phyloP scores from a whole-genome alignment of 345 rosid genomes.

The Punica granatum region DNA sequence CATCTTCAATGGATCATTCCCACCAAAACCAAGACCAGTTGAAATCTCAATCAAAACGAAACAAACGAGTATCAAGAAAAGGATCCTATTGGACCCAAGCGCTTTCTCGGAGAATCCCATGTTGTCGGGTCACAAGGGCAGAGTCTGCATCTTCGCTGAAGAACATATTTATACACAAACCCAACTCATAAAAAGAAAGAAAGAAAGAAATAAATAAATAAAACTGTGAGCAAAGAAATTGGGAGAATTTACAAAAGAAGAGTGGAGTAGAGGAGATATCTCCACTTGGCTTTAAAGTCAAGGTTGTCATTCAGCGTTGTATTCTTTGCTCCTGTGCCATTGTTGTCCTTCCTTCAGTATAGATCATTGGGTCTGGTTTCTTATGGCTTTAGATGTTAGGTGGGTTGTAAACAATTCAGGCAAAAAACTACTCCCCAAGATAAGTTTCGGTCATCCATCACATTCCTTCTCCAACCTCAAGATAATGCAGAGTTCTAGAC shows the following conservation, averaged over 20 bases:
- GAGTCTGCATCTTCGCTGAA: neutral
- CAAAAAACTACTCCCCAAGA: neutral
- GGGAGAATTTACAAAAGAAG: constrained; percentile 2
- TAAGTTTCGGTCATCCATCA: neutral
- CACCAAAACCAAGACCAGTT: neutral
- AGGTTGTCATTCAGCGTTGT: neutral
- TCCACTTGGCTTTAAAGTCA: constrained; percentile 15
- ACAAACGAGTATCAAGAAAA: neutral
- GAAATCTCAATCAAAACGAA: neutral
- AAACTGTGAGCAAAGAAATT: neutral
- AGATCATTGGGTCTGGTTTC: neutral
- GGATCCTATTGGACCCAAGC: neutral
- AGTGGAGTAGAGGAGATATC: constrained; percentile 11
- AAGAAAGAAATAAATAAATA: no score
- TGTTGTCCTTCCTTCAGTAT: neutral
- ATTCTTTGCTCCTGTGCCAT: neutral
- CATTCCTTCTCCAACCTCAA: neutral
- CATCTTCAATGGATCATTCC: constrained; percentile 3
- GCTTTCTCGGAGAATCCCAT: constrained; percentile 10
- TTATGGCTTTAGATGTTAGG: neutral
- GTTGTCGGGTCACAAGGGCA: constrained; percentile 1
- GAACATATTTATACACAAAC: constrained; percentile 3
- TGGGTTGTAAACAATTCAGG: neutral
- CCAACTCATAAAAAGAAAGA: neutral
- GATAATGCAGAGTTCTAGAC: neutral